Base-by-base conservation (phyloP, 768 basidiomycete genomes). In the Guyanaporus albipodus region DNA sequence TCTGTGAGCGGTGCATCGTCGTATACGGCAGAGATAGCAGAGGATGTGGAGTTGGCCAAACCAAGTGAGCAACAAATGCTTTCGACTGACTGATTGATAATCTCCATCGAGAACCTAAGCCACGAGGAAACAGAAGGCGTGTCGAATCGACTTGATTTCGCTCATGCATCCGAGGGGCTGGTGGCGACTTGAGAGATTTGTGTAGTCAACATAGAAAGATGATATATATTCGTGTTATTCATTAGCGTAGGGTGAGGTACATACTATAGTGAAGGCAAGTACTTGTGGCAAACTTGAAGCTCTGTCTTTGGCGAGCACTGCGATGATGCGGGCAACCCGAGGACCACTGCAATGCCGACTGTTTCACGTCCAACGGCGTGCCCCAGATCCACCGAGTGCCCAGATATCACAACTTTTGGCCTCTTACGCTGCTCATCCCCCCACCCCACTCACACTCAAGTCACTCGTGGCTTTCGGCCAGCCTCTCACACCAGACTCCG, bases 381-480 rank as follows among this genome's bases (percentile, higher is more conserved):
- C 74, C 2, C 80, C 78, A 10, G 70, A 72, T 35, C 76, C 78
- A 4, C 67, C 73, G 14, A 74, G 76, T 22, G 64, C 71, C 8
- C 76, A 85, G 55, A 65, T 83, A 27, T 73, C 78, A 7, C 71
- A 78, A 26, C 72, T 90, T 19, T 68, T 91, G 21, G 74, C 80
- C 22, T 73, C 78, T 50, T 85, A 82, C 44, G 79, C 80, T 18
- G 72, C 77, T 34, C 78, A 84, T 44, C 70, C 78, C 31, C 79
- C 81, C n/a, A 76, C 76, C 14, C 81, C 86, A 11, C 71, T 91
- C 38, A 85, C 85, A 33, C 78, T 92, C 7, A 77, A 79, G 18
- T 79, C 82, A 4, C 71, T 92, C 6, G 72, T 92, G 11, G 85
- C 87, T 14, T 85, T 83, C 58, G 88, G 85, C 21, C 79, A 78